Percentiles rank a stretch among this genome's conserved stretches.
phyloP scores from a whole-genome alignment of 2,329 filamentous ascomycete species.

The Spiromastix sp. region DNA sequence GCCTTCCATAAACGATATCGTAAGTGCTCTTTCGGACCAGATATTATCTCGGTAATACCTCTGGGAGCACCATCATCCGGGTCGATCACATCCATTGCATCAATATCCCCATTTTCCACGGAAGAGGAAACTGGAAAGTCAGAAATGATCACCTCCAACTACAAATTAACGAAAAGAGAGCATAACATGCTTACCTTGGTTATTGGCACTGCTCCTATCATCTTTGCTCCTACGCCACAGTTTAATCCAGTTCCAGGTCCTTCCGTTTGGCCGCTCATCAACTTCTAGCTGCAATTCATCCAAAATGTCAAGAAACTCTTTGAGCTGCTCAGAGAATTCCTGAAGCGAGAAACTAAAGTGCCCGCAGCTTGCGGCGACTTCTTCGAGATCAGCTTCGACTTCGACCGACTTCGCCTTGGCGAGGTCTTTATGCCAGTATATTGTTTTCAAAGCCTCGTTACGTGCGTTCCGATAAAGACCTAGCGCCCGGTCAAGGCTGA shows the following conservation, averaged over 20 bases:
- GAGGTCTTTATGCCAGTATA: constrained; percentile 73
- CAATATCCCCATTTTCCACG: too few relatives aligned
- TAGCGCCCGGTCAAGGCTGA: constrained; percentile 71
- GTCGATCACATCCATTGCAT: too few relatives aligned
- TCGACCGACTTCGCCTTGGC: constrained; percentile 58
- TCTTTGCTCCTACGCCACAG: constrained; percentile 51
- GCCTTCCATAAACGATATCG: constrained; percentile 45
- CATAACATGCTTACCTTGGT: too few relatives aligned
- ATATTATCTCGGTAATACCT: too few relatives aligned
- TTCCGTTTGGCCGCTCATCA: constrained; percentile 50
- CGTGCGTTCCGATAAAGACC: constrained; percentile 67
- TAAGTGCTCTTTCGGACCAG: constrained; percentile 19
- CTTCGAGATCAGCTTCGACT: constrained; percentile 86
- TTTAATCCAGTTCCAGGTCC: constrained; percentile 75
- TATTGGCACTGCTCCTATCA: too few relatives aligned
- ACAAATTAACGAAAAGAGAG: too few relatives aligned
- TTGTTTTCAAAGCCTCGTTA: constrained; percentile 60
- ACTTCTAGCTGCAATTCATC: constrained; percentile 68
- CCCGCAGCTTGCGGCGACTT: constrained; percentile 93
- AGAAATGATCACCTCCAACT: too few relatives aligned
- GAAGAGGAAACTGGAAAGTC: too few relatives aligned
- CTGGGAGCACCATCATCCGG: background rate
- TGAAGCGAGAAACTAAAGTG: constrained; percentile 91
- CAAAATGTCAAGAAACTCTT: constrained; percentile 69
- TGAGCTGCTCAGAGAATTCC: constrained; percentile 83